These are phyloP conservation scores for Pleurotus pulmonarius DNA, from an alignment of 768 basidiomycete genomes.

Conservation along the genomic window DNA sequence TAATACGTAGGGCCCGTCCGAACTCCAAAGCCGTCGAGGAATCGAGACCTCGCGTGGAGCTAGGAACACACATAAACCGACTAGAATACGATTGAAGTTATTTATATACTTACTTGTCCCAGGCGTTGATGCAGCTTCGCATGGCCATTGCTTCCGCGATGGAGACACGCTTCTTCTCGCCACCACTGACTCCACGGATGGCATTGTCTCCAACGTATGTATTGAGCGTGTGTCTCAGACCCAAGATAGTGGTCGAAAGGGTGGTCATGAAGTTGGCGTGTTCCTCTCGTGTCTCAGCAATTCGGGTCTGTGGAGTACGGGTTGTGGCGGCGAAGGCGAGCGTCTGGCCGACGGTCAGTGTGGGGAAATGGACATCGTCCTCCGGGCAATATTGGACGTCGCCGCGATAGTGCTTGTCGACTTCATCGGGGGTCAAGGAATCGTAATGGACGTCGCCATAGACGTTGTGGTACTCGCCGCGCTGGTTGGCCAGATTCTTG, in stretches of 20 bases:
- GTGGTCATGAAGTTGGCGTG: conserved; percentile 48
- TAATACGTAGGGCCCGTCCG: conserved; percentile 59
- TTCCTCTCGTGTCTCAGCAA: conserved; percentile 38
- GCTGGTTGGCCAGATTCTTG: conserved; percentile 76
- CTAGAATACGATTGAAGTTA: not conserved
- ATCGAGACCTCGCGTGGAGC: conserved; percentile 63
- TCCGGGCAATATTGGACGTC: conserved; percentile 81
- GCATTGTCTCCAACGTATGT: conserved; percentile 78
- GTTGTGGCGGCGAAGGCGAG: conserved; percentile 66
- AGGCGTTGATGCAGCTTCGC: conserved; percentile 58
- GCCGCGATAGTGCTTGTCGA: conserved; percentile 66
- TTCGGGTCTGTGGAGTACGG: conserved; percentile 58
- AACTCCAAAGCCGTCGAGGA: conserved; percentile 75
- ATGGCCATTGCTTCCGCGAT: conserved; percentile 67
- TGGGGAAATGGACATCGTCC: conserved; percentile 85
- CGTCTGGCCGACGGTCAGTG: conserved; percentile 76
- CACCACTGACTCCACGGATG: conserved; percentile 72
- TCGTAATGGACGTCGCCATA: conserved; percentile 75
- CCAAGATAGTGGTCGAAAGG: conserved; percentile 65
- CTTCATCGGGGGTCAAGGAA: conserved; percentile 62
- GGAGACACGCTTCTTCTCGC: conserved; percentile 81
- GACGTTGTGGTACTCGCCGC: conserved; percentile 62
- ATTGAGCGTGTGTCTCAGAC: conserved; percentile 65
- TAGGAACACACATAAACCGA: conserved; percentile 23
- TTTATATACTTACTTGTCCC: conserved; percentile 63